Evolutionary conservation across 2,329 filamentous ascomycete species (phyloP), one percentile per base, ranked within the genome.

Genomic region (Claviceps pazoutovae): DNA sequence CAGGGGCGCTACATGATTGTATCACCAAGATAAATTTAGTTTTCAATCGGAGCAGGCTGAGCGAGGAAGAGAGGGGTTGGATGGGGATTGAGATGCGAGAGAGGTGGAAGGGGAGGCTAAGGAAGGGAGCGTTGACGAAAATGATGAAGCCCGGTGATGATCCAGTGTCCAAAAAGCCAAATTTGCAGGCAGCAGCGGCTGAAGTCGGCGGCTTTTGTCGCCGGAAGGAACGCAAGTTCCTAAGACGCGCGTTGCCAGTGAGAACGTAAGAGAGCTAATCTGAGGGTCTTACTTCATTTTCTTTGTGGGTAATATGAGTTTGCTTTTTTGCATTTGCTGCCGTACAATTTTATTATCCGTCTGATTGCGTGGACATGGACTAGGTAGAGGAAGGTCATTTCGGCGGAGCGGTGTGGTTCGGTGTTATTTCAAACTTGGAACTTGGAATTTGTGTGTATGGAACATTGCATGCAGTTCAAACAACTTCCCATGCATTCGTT

Each of bases 211-310:
- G 49, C 46, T 47, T 41, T 17, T 13, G 41, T 21, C 19, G 41
- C 41, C 41, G 6, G 14, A 5, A 23, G 46, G 55, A 53, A 48
- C 23, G 52, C 46, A 46, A 47, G 48, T 53, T 37, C 52, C 16
- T 26, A 13, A 30, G 46, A 48, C 57, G 62, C 66, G 71, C 58
- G 72, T 74, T 74, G 71, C 66, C 71, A 56, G 54, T 75, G 73
- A 74, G 73, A 75, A 75, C 71, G 64, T 60, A 66, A 71, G 73
- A 75, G 73, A 75, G 73, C 73, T 75, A 74, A 75, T 75, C 73
- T 75, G 73, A 75, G 73, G 73, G 73, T 61, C 9, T 30, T n/a
- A n/a, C 13, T 43, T 4, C n/a, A 21, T 37, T 17, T 37, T 45
- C 21, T 4, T 37, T 26, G 8, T 34, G 30, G 30, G 9, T 34